These are phyloP conservation scores for Pythium aristosporum DNA, from an alignment of 352 stramenopile genomes.

Conservation along the genomic window DNA sequence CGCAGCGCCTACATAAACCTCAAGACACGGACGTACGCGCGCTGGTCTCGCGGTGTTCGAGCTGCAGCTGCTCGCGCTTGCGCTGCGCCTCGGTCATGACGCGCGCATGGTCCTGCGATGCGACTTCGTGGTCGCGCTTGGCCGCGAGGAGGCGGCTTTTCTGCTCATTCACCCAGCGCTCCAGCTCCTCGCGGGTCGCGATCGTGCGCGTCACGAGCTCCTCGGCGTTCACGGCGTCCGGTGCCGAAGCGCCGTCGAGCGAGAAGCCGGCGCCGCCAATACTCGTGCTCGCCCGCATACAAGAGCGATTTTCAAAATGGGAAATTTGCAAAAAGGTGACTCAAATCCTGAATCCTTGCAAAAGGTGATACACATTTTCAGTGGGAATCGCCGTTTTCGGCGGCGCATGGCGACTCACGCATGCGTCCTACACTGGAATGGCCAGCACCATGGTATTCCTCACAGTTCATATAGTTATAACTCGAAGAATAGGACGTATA, in stretches of 20 bases:
- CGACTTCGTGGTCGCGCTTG: conserved; percentile 26
- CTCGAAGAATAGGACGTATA: no score
- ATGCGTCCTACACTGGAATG: no score
- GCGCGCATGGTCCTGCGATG: conserved; percentile 20
- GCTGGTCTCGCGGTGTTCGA: conserved; percentile 22
- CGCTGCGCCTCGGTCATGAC: conserved; percentile 23
- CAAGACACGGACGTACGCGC: conserved; percentile 8
- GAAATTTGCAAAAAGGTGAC: no score
- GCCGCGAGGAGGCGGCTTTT: conserved; percentile 20
- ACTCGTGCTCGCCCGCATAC: conserved; percentile 10
- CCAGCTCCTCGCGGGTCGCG: conserved; percentile 27
- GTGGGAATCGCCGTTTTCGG: no score
- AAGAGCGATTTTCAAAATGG: no score
- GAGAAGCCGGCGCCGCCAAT: conserved; percentile 3
- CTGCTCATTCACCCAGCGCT: conserved; percentile 28
- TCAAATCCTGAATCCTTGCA: no score
- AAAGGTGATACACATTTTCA: no score
- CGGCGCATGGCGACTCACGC: no score
- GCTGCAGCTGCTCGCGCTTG: conserved; percentile 25
- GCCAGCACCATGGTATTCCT: no score
- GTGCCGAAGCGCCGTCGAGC: background rate
- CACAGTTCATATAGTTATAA: no score
- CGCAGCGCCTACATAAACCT: no score
- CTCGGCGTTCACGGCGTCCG: conserved; percentile 18
- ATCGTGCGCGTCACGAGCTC: conserved; percentile 23